phyloP scores from a whole-genome alignment of 306 rosid species.

The Alnus rubra region DNA sequence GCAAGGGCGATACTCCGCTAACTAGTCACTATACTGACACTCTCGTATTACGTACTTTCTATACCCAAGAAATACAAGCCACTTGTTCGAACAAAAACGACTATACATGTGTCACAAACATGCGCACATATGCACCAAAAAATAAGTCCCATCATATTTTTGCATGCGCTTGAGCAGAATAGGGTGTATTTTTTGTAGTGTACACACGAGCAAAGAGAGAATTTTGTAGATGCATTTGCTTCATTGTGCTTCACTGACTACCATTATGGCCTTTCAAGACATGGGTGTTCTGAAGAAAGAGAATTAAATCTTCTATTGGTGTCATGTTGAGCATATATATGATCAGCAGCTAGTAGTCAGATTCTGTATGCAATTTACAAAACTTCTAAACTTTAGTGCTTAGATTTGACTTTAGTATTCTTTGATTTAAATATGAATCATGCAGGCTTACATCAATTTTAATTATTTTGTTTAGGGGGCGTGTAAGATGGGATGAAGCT shows the following conservation, averaged over 20 bases:
- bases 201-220: background rate
- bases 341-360: no score
- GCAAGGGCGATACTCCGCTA: no score
- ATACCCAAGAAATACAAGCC: no score
- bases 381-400: background rate
- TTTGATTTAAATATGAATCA: background rate
- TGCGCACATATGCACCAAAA: no score
- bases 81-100: no score
- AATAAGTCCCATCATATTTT: no score
- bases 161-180: no score
- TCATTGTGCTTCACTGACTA: no score
- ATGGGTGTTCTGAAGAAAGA: background rate
- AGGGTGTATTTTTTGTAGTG: background rate
- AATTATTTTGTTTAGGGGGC: constrained; percentile 27
- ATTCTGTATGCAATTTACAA: background rate
- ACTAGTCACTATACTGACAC: no score
- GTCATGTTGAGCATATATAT: background rate
- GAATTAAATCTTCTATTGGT: background rate
- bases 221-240: background rate
- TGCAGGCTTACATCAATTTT: background rate
- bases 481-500: constrained; percentile 51
- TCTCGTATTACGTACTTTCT: no score
- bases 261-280: background rate
- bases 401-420: background rate
- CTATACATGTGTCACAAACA: no score